Conservation (phyloP, 108 stramenopile genomes). For the Cyclostephanos tholiformis region DNA sequence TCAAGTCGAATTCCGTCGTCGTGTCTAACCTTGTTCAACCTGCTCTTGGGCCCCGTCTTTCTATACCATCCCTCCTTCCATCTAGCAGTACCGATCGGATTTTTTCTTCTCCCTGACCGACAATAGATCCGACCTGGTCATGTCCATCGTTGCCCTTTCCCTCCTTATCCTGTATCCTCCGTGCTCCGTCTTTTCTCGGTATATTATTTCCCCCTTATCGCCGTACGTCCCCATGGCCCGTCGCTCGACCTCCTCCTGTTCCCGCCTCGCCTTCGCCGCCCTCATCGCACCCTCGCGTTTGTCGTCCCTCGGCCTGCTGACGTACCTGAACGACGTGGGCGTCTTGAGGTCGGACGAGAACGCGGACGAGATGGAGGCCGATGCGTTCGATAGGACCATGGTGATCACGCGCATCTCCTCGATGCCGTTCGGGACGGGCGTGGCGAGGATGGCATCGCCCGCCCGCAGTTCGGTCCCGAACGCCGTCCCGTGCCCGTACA, state of each 20-base stretch:
- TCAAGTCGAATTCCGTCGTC: no score
- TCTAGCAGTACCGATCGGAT: conserved; percentile 82
- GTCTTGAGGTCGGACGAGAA: conserved; percentile 57
- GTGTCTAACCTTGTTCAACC: no score
- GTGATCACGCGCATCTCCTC: conserved; percentile 81
- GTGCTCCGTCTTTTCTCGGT: conserved; percentile 79
- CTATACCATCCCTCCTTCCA: no score
- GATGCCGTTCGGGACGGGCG: conserved; percentile 11
- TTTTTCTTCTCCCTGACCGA: conserved; percentile 73
- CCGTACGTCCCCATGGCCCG: conserved; percentile 72
- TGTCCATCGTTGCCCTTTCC: conserved; percentile 46
- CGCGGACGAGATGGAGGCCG: conserved; percentile 64
- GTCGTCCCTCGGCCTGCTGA: conserved; percentile 67
- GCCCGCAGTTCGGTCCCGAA: conserved; percentile 62
- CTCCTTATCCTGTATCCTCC: conserved; percentile 74
- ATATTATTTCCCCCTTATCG: conserved; percentile 58
- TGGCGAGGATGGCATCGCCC: conserved; percentile 71
- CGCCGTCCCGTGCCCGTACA: conserved; percentile 65
- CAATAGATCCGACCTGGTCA: conserved; percentile 66
- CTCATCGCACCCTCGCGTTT: conserved; percentile 43
- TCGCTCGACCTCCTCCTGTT: conserved; percentile 54
- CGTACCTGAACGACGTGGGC: conserved; percentile 59
- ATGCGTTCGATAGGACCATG: conserved; percentile 72
- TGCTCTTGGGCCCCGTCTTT: not conserved
- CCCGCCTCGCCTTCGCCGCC: conserved; percentile 34